Evolutionary conservation across 73 alveolate species (phyloP).

Genomic region (Paramecium biaurelia): DNA sequence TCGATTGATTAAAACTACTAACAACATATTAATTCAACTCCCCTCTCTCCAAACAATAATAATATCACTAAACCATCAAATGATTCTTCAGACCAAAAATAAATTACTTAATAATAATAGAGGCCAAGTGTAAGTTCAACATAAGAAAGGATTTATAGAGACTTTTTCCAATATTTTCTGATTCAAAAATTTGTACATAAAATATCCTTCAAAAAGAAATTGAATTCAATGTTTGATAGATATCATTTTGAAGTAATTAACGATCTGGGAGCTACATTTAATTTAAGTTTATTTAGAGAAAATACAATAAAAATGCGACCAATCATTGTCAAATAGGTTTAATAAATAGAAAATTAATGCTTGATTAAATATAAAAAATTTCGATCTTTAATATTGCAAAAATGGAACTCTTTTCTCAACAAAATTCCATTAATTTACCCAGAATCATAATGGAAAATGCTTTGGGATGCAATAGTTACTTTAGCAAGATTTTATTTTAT

Average conservation of each 20-base stretch:
- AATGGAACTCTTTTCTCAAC: not conserved
- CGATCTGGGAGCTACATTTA: constrained; percentile 33
- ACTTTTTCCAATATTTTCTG: not conserved
- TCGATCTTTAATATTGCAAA: not conserved
- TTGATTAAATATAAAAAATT: not conserved
- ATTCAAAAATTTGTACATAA: not conserved
- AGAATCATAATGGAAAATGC: constrained; percentile 10
- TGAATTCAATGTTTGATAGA: not conserved
- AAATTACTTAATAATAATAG: not conserved
- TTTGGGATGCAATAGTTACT: constrained; percentile 14
- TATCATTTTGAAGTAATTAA: constrained; percentile 23
- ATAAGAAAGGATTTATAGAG: not conserved
- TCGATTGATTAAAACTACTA: not conserved
- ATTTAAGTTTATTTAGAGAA: not conserved
- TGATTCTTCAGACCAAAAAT: not conserved
- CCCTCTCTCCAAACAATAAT: not conserved
- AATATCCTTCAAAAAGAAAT: constrained; percentile 12
- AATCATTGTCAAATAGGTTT: not conserved
- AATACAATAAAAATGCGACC: constrained; percentile 17
- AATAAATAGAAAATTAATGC: not conserved
- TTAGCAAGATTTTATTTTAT: constrained; percentile 27
- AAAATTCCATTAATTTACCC: constrained; percentile 35
- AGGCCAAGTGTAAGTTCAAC: not conserved
- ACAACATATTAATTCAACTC: not conserved
- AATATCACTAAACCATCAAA: not conserved